Base-by-base conservation (phyloP, 2,329 filamentous ascomycete genomes). In the Xylaria sp. region DNA sequence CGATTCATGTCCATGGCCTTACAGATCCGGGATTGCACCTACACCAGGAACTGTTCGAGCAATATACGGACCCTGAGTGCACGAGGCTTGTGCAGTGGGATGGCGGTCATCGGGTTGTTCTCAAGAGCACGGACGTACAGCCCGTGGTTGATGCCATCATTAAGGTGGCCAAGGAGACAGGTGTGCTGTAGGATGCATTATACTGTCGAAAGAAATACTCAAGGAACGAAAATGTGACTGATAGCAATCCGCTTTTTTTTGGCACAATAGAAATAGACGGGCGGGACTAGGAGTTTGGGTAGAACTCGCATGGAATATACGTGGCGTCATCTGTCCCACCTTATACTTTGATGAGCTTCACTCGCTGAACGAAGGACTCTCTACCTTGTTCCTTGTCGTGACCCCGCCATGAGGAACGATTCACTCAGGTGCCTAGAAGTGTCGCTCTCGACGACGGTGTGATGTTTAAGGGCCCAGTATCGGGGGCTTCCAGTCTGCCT, bases 1-100 rank as follows among this genome's bases (percentile, higher is more conserved):
- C 90, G 0, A 78, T 92, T 5, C 91, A 93, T 80, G 89, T 92
- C 0, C 90, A 92, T 80, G 91, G 91, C 0, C 73, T 89, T 69
- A 81, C 82, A 20, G 89, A 91, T 78, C 82, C 85, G 0, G 89
- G 89, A 0, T 75, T 94, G 28, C 81, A 86, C 67, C 79, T 88
- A 54, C 91, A 92, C 76, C 80, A 85, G 64, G 81, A 84, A 76
- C 75, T 91, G 73, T 76, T 89, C 60, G 78, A 87, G 9, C 79
- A 86, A 61, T 94, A 90, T 77, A 92, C 89, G 76, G 83, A 88
- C 59, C 76, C 82, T 10, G 84, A 83, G 0, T 87, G 81, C 2
- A 81, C 86, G 6, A 84, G 80, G 48, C 70, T 94, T 55, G 78
- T 94, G 1, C 90, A 94, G 78, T 94, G 92, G 92, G 86, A 92